Percentiles rank a stretch among this genome's conserved stretches.
Evolutionary conservation across 108 stramenopile genomes (phyloP).

Genomic region (Fragilaria radians): DNA sequence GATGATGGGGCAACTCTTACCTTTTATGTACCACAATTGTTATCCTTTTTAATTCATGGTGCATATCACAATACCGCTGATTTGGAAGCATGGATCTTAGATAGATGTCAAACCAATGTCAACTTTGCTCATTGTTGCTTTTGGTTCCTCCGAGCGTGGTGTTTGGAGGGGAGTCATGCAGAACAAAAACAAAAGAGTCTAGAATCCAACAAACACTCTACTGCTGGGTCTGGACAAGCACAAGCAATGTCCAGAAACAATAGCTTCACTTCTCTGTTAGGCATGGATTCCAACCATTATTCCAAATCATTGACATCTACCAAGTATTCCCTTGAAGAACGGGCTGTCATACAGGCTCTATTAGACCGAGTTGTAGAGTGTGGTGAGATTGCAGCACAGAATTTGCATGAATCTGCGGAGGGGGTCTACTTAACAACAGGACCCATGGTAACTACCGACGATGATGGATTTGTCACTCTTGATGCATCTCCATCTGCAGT

Average conservation of each 20-base stretch:
- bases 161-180: slow-evolving; percentile 32
- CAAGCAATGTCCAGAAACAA: not conserved
- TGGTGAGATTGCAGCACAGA: slow-evolving; percentile 52
- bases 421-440: not conserved
- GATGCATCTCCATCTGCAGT: slow-evolving; percentile 36
- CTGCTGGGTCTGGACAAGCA: too few relatives aligned
- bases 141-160: slow-evolving; percentile 86
- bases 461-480: not conserved
- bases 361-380: slow-evolving; percentile 51
- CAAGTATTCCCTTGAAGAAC: slow-evolving; percentile 67
- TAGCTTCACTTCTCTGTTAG: not conserved
- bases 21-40: slow-evolving; percentile 77
- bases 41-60: slow-evolving; percentile 82
- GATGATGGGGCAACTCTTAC: slow-evolving; percentile 51
- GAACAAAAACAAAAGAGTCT: too few relatives aligned
- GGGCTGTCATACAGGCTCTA: slow-evolving; percentile 62
- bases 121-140: slow-evolving; percentile 84
- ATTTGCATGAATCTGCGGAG: slow-evolving; percentile 28
- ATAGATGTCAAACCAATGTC: slow-evolving; percentile 53
- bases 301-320: not conserved
- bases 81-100: slow-evolving; percentile 78
- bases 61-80: slow-evolving; percentile 60
- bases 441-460: slow-evolving; percentile 3
- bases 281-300: not conserved
- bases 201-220: too few relatives aligned